Percentiles rank a stretch among this genome's conserved stretches.
Conservation (phyloP, 2,329 filamentous ascomycete species). For the Pseudopithomyces chartarum region DNA sequence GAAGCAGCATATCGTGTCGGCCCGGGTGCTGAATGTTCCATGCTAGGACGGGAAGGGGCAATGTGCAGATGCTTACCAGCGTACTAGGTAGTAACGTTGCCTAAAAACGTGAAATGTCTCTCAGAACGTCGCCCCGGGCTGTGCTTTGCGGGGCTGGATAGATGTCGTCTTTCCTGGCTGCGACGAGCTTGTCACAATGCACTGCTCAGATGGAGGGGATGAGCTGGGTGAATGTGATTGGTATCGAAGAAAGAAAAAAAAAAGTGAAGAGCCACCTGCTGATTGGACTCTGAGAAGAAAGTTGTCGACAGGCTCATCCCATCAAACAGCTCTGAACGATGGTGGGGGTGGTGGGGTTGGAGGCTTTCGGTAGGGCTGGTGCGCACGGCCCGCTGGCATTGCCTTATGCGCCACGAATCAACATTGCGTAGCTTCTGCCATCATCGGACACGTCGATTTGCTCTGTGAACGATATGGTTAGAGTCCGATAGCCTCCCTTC, state of each 20-base stretch:
- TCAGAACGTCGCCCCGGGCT: constrained; percentile 1
- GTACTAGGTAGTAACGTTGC: background rate
- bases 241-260: background rate
- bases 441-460: background rate
- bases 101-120: background rate
- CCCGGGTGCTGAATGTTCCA: background rate
- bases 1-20: background rate
- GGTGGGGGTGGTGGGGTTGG: constrained; percentile 3
- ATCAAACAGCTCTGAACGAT: constrained; percentile 2
- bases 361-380: background rate
- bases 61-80: constrained; percentile 1
- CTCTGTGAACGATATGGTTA: constrained; percentile 22
- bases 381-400: constrained; percentile 1
- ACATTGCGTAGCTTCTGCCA: constrained; percentile 12
- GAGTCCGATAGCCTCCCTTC: constrained; percentile 11
- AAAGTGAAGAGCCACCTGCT: constrained; percentile 2
- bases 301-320: background rate
- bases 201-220: background rate
- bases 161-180: background rate
- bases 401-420: constrained; percentile 5
- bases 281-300: constrained; percentile 5
- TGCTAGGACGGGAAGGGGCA: background rate
- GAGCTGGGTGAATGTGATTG: background rate
- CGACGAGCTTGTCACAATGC: background rate
- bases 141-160: background rate